A percentile compares a stretch with the other conserved stretches of the same genome.
These are phyloP conservation scores for Termitomyces sp. DNA, from an alignment of 768 basidiomycete species.

Conservation along the genomic window DNA sequence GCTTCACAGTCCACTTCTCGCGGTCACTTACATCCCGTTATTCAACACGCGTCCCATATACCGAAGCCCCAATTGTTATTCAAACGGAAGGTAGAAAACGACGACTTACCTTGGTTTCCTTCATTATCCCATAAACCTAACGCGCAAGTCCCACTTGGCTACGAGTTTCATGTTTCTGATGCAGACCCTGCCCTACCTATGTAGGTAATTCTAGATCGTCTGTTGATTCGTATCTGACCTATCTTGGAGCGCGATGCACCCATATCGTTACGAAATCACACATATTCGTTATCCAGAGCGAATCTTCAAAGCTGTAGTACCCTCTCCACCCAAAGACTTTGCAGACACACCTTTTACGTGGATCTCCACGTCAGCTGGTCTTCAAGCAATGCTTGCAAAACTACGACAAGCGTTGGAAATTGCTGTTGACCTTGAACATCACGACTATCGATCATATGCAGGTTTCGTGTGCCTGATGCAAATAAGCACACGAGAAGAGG, in stretches of 20 bases:
- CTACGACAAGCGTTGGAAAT: conserved; percentile 71
- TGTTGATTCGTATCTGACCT: not conserved
- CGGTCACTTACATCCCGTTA: conserved; percentile 49
- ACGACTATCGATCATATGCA: conserved; percentile 76
- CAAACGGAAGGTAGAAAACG: conserved; percentile 53
- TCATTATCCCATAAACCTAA: conserved; percentile 74
- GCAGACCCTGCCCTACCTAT: conserved; percentile 18
- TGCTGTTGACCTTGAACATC: conserved; percentile 93
- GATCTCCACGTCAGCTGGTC: conserved; percentile 52
- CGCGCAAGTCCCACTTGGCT: conserved; percentile 78
- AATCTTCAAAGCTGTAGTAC: conserved; percentile 52
- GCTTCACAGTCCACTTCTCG: conserved; percentile 22
- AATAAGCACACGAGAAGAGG: conserved; percentile 74
- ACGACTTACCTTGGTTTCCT: conserved; percentile 62
- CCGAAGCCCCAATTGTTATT: conserved; percentile 82
- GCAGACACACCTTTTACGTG: conserved; percentile 66
- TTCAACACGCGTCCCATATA: conserved; percentile 73
- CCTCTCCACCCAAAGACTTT: conserved; percentile 53
- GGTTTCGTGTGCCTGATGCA: conserved; percentile 96
- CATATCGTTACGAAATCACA: conserved; percentile 82
- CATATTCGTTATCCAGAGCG: conserved; percentile 65
- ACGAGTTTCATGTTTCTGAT: conserved; percentile 36
- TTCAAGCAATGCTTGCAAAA: conserved; percentile 61
- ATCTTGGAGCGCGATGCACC: conserved; percentile 45
- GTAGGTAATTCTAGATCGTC: conserved; percentile 19